Evolutionary conservation across 805 yeast genomes (phyloP), one percentile per base, ranked within the genome.

Genomic region (Saturnispora silvae): DNA sequence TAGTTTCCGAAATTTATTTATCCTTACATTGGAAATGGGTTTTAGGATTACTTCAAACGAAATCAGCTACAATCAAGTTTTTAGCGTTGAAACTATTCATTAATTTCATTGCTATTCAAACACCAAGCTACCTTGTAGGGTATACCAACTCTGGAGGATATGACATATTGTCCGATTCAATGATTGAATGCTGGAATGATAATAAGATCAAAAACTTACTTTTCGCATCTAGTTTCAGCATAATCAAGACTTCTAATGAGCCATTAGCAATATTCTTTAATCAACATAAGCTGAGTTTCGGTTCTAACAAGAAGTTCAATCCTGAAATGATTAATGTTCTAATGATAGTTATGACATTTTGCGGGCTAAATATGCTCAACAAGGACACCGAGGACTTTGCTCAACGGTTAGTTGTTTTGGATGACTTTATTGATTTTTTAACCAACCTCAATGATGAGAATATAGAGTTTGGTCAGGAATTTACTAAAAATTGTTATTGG

Each of bases 1-100:
- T n/a, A n/a, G n/a, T n/a, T n/a, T n/a, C n/a, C n/a, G n/a, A n/a
- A n/a, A n/a, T n/a, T n/a, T n/a, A n/a, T n/a, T n/a, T 75, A 32
- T 62, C 78, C 0, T 63, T 82, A 2, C 70, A 83, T 1, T 64
- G 77, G 5, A 80, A 78, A 49, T 77, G 87, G 81, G 59, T 72
- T 3, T 49, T 81, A 8, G 57, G 81, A 9, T 51, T 81, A 11
- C 50, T 81, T 10, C 57, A 8, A 23, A 23, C 70, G 36, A 46
- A 50, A 5, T 49, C 64, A 36, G 43, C 62, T 22, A 51, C 58
- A 33, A 67, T 68, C 3, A 60, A 60, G 3, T 49, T 52, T 20
- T 48, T 63, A 41, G 67, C 69, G 0, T 44, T 72, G 20, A 37
- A 47, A 18, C 53, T 82, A 11, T 51, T 82, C 15, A 58, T 76